These are phyloP conservation scores for Teunomyces gatunensis DNA, from an alignment of 805 yeast species.

Conservation along the genomic window DNA sequence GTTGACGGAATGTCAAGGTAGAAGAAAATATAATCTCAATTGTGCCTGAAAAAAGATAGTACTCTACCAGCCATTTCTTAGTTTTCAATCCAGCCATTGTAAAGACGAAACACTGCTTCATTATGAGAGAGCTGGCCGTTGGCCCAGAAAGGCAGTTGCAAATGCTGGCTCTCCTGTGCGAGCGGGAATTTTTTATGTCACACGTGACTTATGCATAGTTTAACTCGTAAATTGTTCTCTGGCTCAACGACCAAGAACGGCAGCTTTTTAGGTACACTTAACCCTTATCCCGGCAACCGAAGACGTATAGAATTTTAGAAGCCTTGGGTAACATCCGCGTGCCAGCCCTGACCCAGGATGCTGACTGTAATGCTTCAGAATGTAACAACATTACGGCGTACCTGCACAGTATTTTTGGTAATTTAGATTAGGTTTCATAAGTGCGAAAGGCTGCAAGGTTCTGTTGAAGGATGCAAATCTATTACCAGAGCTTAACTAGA, in stretches of 20 bases:
- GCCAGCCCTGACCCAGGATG: not conserved
- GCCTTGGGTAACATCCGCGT: not conserved
- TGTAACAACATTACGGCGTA: not conserved
- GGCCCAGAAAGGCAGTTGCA: conserved; percentile 2
- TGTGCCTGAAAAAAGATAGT: not conserved
- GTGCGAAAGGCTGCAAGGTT: not conserved
- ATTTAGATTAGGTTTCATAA: not conserved
- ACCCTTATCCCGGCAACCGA: not conserved
- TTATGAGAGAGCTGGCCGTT: not conserved
- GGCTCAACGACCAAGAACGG: not conserved
- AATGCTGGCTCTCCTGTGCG: conserved; percentile 2
- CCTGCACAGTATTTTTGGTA: not conserved
- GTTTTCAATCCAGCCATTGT: not conserved
- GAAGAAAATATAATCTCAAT: not conserved
- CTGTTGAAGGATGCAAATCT: not conserved
- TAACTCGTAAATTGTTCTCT: conserved; percentile 1
- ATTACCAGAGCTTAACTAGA: no score
- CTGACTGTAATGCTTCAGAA: not conserved
- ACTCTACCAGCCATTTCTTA: not conserved
- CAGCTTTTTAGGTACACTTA: not conserved
- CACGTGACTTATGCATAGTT: conserved; percentile 6
- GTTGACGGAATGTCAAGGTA: not conserved
- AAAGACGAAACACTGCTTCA: not conserved
- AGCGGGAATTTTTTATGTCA: not conserved
- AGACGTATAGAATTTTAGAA: not conserved